phyloP scores from a whole-genome alignment of 1,284 basidiomycete species.

The Ceratobasidium sp. region DNA sequence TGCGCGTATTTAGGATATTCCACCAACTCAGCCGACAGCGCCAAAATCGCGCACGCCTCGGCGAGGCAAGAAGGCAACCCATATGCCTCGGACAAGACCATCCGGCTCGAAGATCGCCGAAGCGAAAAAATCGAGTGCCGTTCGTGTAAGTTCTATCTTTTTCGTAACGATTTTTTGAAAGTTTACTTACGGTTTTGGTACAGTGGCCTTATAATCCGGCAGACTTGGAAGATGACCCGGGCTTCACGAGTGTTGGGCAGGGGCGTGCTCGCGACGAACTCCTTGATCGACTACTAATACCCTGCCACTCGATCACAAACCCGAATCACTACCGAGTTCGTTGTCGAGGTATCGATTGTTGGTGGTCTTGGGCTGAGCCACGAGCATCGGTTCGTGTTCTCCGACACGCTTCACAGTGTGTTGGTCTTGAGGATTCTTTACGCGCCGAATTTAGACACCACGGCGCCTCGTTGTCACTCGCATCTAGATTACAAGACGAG shows the following conservation, averaged over 20 bases:
- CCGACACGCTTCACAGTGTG: constrained; percentile 3
- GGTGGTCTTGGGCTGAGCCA: constrained; percentile 33
- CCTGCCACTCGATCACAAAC: constrained; percentile 20
- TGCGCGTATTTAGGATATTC: not conserved
- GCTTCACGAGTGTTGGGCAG: not conserved
- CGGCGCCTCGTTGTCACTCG: constrained; percentile 13
- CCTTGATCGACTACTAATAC: constrained; percentile 6
- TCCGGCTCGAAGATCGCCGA: not conserved
- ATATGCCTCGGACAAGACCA: no score
- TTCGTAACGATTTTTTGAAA: not conserved
- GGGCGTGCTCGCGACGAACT: constrained; percentile 3
- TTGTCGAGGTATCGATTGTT: constrained; percentile 11
- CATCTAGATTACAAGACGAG: not conserved
- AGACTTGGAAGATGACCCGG: constrained; percentile 10
- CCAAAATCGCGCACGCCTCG: no score
- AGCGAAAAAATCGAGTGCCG: not conserved
- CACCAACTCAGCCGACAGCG: no score
- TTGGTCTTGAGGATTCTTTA: not conserved
- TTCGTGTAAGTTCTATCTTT: not conserved
- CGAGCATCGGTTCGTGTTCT: constrained; percentile 7
- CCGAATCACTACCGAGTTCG: not conserved
- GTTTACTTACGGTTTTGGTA: not conserved
- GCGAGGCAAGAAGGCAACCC: no score
- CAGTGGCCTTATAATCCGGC: constrained; percentile 5
- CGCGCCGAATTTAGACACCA: not conserved